Evolutionary conservation across 768 basidiomycete species (phyloP), one percentile per base, ranked within the genome.

Genomic region (Amanita polypyramis): DNA sequence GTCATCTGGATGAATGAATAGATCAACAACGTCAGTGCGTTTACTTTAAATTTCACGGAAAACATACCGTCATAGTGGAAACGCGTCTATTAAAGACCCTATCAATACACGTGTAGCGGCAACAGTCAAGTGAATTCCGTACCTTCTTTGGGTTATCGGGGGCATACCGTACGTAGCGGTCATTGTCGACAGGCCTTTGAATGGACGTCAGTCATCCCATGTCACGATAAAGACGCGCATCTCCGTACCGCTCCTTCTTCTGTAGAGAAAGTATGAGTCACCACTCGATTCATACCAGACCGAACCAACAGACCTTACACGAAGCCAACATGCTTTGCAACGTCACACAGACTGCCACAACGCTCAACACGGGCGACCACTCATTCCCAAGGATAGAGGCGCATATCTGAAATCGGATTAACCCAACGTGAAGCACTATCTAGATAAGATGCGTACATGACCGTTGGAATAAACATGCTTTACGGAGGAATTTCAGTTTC

Each of bases 311-410:
- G 52, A 85, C 89, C 80, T 88, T 93, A 77, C 86, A 90, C 5
- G 85, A 89, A 19, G 88, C 91, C 49, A 94, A 73, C 91, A 94
- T 94, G 57, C 85, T 88, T 67, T 93, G 91, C 40, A 94, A 65
- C 3, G 90, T 92, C 14, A 91, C 76, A 57, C 87, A 91, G 36
- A 92, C 79, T 2, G 86, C 76, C 21, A 82, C 71, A 17, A 88
- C 87, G 52, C 83, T 88, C 53, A 91, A 65, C n/a, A 90, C 87
- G 0, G 88, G 90, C 8, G 85, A 88, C 89, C 89, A 92, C 54
- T 91, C 90, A 55, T 76, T 84, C 21, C 88, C 91, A 6, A 94
- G 77, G 49, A 94, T 91, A 11, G 86, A 90, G 7, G 86, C 88
- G 58, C 90, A 93, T 55, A 93, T 92, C 84, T 92, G 50, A 21